Conservation (phyloP, 495 filamentous ascomycete genomes). For the Hypoxylon trugodes region DNA sequence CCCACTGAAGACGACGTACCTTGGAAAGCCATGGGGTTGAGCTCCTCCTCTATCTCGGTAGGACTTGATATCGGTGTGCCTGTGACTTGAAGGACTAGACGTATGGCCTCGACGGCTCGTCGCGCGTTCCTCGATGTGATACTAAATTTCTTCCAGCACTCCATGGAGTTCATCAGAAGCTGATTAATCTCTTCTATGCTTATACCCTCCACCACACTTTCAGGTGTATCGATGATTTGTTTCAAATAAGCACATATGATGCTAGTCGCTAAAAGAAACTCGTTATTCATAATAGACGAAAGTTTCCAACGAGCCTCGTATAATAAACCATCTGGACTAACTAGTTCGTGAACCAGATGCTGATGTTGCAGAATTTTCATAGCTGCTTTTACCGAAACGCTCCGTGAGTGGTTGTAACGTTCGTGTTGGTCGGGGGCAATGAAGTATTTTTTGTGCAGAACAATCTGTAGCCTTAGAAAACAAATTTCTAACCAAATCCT, state of each 20-base stretch:
- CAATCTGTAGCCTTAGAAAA: conserved; percentile 39
- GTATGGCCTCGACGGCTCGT: conserved; percentile 31
- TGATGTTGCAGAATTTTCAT: conserved; percentile 49
- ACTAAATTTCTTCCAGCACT: conserved; percentile 34
- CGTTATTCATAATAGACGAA: conserved; percentile 45
- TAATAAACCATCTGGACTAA: conserved; percentile 43
- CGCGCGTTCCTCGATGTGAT: conserved; percentile 32
- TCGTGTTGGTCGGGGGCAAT: conserved; percentile 34
- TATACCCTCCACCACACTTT: conserved; percentile 13
- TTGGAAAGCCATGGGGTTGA: conserved; percentile 27
- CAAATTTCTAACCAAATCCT: conserved; percentile 44
- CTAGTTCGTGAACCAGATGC: conserved; percentile 46
- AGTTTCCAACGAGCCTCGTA: conserved; percentile 47
- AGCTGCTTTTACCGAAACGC: conserved; percentile 41
- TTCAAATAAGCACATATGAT: conserved; percentile 50
- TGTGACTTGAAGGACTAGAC: conserved; percentile 17
- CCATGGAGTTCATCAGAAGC: conserved; percentile 21
- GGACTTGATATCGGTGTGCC: conserved; percentile 10
- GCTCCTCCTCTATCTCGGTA: conserved; percentile 12
- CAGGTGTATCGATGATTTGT: conserved; percentile 12
- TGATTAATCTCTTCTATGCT: conserved; percentile 22
- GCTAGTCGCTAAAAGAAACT: conserved; percentile 50
- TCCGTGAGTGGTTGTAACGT: conserved; percentile 44
- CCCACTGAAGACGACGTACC: conserved; percentile 9
- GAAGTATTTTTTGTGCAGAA: conserved; percentile 47